phyloP scores from a whole-genome alignment of 495 filamentous ascomycete species.

The Terfezia claveryi region DNA sequence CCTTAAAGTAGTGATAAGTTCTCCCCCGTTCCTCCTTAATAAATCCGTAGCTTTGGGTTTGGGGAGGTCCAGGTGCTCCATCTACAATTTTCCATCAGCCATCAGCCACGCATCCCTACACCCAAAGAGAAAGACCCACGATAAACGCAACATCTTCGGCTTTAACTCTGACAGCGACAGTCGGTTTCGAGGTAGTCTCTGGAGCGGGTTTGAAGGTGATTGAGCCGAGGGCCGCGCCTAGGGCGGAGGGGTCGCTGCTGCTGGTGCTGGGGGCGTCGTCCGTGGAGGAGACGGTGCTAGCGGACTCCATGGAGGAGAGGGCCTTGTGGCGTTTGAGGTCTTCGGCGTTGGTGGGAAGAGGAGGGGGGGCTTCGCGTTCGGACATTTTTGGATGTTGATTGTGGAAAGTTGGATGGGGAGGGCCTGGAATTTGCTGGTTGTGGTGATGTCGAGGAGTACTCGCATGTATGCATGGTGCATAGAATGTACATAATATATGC shows the following conservation, averaged over 20 bases:
- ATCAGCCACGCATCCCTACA: background rate
- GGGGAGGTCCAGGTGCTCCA: constrained; percentile 54
- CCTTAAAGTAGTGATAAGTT: constrained; percentile 46
- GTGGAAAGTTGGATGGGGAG: background rate
- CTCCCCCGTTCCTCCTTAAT: constrained; percentile 55
- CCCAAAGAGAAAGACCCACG: background rate
- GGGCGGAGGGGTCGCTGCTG: constrained; percentile 57
- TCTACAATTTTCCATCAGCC: constrained; percentile 25
- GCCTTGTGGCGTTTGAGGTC: constrained; percentile 69
- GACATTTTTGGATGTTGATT: constrained; percentile 7
- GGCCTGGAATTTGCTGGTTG: background rate
- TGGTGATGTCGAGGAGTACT: too few relatives aligned
- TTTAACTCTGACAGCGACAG: constrained; percentile 37
- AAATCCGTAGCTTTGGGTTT: constrained; percentile 70
- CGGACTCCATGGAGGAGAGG: constrained; percentile 42
- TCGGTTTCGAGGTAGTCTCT: constrained; percentile 12
- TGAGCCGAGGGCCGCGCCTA: constrained; percentile 62
- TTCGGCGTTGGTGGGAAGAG: constrained; percentile 40
- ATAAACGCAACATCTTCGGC: constrained; percentile 38
- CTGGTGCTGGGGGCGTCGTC: constrained; percentile 33
- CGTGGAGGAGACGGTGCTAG: constrained; percentile 51
- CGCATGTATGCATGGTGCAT: too few relatives aligned
- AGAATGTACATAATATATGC: too few relatives aligned
- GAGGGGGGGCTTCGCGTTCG: constrained; percentile 36
- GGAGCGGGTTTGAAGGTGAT: constrained; percentile 26